These are phyloP conservation scores for Lipomyces starkeyi DNA, from an alignment of 805 yeast genomes.

Conservation along the genomic window DNA sequence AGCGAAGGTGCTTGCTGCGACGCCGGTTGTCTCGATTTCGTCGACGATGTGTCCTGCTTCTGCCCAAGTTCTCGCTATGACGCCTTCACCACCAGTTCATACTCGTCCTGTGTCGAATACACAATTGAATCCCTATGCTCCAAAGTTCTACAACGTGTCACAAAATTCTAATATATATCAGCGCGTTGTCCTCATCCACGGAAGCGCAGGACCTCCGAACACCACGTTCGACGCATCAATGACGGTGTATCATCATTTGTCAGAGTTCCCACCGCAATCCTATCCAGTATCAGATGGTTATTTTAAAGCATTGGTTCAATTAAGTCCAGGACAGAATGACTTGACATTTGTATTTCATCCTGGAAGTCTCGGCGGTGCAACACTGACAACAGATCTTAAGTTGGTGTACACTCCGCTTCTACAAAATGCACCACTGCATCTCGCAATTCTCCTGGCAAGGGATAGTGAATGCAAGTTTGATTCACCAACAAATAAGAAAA, in stretches of 20 bases:
- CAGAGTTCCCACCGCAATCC: slow-evolving; percentile 66
- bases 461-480: slow-evolving; percentile 79
- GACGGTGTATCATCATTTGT: slow-evolving; percentile 52
- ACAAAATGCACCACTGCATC: slow-evolving; percentile 77
- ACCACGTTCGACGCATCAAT: slow-evolving; percentile 48
- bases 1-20: background rate
- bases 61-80: background rate
- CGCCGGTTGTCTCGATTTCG: background rate
- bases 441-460: slow-evolving; percentile 74
- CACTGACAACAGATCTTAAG: slow-evolving; percentile 38
- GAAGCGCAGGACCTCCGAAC: slow-evolving; percentile 44
- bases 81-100: background rate
- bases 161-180: slow-evolving; percentile 26
- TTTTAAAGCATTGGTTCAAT: slow-evolving; percentile 76
- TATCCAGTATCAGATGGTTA: slow-evolving; percentile 71
- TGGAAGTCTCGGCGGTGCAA: background rate
- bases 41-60: background rate
- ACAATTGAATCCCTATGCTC: slow-evolving; percentile 14
- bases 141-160: slow-evolving; percentile 27
- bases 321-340: slow-evolving; percentile 70
- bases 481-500: slow-evolving; percentile 47
- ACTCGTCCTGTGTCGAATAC: background rate
- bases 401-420: slow-evolving; percentile 61
- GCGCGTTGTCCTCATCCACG: slow-evolving; percentile 48
- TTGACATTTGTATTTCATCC: slow-evolving; percentile 53